Evolutionary conservation across 768 basidiomycete genomes (phyloP), one percentile per base, ranked within the genome.

Genomic region (Serendipita sp.): DNA sequence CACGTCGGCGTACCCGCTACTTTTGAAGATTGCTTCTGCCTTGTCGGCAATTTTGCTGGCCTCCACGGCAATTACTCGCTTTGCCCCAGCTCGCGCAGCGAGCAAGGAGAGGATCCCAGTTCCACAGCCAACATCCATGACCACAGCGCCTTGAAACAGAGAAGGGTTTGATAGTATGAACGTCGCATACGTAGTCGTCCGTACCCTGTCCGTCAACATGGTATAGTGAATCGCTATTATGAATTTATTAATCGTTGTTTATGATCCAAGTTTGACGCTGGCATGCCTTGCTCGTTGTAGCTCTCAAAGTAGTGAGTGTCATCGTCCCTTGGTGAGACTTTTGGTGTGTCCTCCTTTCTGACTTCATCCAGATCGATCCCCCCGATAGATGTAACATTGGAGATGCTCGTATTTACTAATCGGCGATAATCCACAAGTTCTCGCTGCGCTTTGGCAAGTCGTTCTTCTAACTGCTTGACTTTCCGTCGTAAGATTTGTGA

Each of bases 41-140:
- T 85, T 89, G 51, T 80, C 79, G 0, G 85, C 86, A 66, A 97
- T 85, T 62, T 84, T 82, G 66, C 89, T 91, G 2, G 94, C 94
- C 67, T 97, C 94, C 44, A 97, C 85, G 15, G 93, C 89, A 66
- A 91, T 86, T 5, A 97, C 94, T 32, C 85, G 84, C 72, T 87
- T 88, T 10, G 94, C 94, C 13, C 94, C 94, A 0, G 89, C 86
- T 64, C 83, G 79, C 1, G 94, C 94, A 3, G 91, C 91, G 69
- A 96, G 89, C 66, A 97, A 78, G 30, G 90, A 91, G 7, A 96
- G 78, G 58, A 96, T 92, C 1, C 94, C 91, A 0, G 94, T 96
- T 1, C 95, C 95, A 70, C 95, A 98, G 3, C 95, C 95, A 28
- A 97, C 93, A 69, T 97, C 95, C 66, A 98, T 83, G 3, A 98